Percentiles rank a stretch among this genome's conserved stretches.
phyloP scores from a whole-genome alignment of 2,329 filamentous ascomycete species.

The Leptographium radiaticola region DNA sequence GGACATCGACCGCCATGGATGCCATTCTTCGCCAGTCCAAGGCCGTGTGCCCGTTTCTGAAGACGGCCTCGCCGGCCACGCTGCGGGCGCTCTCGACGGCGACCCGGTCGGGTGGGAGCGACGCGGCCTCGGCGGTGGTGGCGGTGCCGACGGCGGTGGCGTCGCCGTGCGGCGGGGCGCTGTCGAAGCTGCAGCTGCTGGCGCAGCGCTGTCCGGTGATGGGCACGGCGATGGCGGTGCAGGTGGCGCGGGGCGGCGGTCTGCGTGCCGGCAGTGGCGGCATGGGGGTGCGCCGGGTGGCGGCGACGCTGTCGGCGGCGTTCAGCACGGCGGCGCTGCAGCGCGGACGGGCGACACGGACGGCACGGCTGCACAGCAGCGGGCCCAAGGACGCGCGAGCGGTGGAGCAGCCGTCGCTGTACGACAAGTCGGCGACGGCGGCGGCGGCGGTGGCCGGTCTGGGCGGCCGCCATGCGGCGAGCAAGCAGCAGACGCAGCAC shows the following conservation, averaged over 20 bases:
- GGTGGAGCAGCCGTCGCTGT: conserved; percentile 47
- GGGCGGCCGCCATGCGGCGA: not conserved
- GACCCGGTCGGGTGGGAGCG: conserved; percentile 41
- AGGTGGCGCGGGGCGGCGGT: conserved; percentile 43
- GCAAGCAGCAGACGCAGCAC: conserved; percentile 4
- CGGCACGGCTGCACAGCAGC: conserved; percentile 69
- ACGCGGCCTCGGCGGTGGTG: conserved; percentile 4
- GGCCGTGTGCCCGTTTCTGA: conserved; percentile 94
- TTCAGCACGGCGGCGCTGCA: conserved; percentile 7
- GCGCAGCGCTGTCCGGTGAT: conserved; percentile 95
- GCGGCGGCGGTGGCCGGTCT: not conserved
- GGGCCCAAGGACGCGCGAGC: conserved; percentile 64
- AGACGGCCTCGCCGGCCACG: conserved; percentile 82
- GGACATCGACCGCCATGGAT: conserved; percentile 53
- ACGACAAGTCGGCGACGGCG: conserved; percentile 24
- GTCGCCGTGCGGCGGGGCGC: conserved; percentile 75
- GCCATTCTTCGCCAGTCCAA: conserved; percentile 88
- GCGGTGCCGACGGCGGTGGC: conserved; percentile 13
- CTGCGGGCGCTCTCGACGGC: conserved; percentile 79
- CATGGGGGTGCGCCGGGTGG: conserved; percentile 9
- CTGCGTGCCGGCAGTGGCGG: conserved; percentile 15
- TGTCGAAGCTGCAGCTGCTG: conserved; percentile 92
- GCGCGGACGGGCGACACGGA: conserved; percentile 20
- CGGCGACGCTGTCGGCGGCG: conserved; percentile 9
- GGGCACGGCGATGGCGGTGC: conserved; percentile 91